Percentiles rank a stretch among this genome's conserved stretches.
phyloP scores from a whole-genome alignment of 2,329 filamentous ascomycete genomes.

The Sclerotinia nivalis region DNA sequence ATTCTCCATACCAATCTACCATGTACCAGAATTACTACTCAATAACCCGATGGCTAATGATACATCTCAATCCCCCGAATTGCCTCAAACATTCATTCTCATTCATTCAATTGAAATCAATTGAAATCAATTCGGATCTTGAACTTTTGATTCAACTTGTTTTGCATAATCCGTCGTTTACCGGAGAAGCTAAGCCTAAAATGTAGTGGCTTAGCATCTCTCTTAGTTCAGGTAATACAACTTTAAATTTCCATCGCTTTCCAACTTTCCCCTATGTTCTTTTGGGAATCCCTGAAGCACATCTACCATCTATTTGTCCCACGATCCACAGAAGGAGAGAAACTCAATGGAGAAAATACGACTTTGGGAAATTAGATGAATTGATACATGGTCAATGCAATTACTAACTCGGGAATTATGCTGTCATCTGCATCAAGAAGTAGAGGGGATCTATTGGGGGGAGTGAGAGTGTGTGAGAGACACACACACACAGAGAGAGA shows the following conservation, averaged over 20 bases:
- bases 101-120: not conserved
- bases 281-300: slow-evolving; percentile 3
- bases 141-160: too few relatives aligned
- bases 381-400: slow-evolving; percentile 1
- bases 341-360: slow-evolving; percentile 7
- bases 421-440: not conserved
- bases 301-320: not conserved
- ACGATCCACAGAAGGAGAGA: not conserved
- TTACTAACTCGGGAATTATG: not conserved
- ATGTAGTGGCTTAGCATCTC: slow-evolving; percentile 1
- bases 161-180: not conserved
- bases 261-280: slow-evolving; percentile 9
- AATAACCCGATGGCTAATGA: too few relatives aligned
- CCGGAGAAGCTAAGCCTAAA: not conserved
- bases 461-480: not conserved
- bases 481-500: too few relatives aligned
- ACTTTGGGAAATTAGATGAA: slow-evolving; percentile 11
- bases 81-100: not conserved
- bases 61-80: too few relatives aligned
- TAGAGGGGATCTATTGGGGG: not conserved
- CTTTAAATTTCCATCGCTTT: slow-evolving; percentile 8
- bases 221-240: not conserved
- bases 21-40: too few relatives aligned
- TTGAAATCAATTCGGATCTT: not conserved
- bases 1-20: too few relatives aligned